Evolutionary conservation across 1,284 basidiomycete species (phyloP), one percentile per base, ranked within the genome.

Genomic region (Macrocystidia cucumis): DNA sequence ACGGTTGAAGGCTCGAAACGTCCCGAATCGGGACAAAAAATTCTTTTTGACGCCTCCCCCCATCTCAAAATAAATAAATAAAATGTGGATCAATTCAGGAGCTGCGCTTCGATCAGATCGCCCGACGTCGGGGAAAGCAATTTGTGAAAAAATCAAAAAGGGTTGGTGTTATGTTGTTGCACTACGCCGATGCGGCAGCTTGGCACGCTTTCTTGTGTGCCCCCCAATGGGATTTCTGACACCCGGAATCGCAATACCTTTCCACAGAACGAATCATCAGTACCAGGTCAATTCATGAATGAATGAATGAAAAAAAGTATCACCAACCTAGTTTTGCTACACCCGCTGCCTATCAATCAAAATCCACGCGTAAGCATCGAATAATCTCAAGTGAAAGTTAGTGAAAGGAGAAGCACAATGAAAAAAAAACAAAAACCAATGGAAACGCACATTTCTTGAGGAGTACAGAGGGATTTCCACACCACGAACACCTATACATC

Each of bases 401-500:
- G 17, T 9, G 34, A 27, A 9, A 35, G 30, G n/a, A 8, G 11
- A 29, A n/a, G n/a, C 9, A 22, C 3, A 3, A 18, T 18, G 4
- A n/a, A 22, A 13, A 12, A 9, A 19, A 24, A 33, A 5, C 1
- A 8, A 20, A 20, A 23, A 11, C 12, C 14, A 19, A 36, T 13
- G 18, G 9, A 32, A 29, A 36, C 42, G n/a, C 8, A 56, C 74
- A 78, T 55, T 67, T 74, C 44, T 63, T 63, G 27, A 78, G 46
- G 4, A 60, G 58, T 2, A 73, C 74, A 24, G 72, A 75, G 9
- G 72, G 71, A 41, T 75, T 77, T 5, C 67, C 60, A 43, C 76
- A 78, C 62, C 65, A 72, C 16, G 73, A 72, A 44, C 74, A 78
- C 20, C 62, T 51, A 49, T 73, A 76, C 16, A 78, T 50, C 24